Evolutionary conservation across 2,329 filamentous ascomycete species (phyloP).

Genomic region (Aspergillus sp.): DNA sequence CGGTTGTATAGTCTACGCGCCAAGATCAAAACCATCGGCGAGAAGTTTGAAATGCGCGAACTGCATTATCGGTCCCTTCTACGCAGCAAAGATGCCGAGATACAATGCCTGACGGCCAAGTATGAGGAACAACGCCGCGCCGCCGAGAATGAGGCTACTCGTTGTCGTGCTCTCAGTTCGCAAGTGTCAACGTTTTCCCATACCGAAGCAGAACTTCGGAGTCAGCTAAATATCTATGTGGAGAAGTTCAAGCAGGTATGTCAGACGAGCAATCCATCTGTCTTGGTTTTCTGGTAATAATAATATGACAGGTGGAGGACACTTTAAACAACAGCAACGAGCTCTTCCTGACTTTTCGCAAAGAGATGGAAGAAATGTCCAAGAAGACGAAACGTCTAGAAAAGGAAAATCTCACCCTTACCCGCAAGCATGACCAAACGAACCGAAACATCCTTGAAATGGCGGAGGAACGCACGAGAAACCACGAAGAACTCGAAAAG

Average conservation of each 20-base stretch:
- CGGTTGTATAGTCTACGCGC: constrained; percentile 53
- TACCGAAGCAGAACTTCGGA: constrained; percentile 88
- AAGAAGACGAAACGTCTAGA: constrained; percentile 97
- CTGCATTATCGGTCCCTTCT: constrained; percentile 89
- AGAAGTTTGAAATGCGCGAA: constrained; percentile 94
- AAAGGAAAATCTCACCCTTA: constrained; percentile 89
- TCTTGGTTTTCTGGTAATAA: constrained; percentile 36
- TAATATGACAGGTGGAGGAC: constrained; percentile 81
- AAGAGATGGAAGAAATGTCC: constrained; percentile 99
- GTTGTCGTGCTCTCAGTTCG: constrained; percentile 79
- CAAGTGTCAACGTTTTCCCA: constrained; percentile 96
- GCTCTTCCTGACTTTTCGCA: constrained; percentile 91
- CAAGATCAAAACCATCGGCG: constrained; percentile 87
- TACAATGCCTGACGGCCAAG: constrained; percentile 84
- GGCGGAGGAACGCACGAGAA: constrained; percentile 84
- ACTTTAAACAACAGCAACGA: constrained; percentile 98
- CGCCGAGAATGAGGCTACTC: constrained; percentile 75
- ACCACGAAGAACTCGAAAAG: constrained; percentile 72
- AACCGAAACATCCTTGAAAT: constrained; percentile 95
- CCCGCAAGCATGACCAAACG: constrained; percentile 88
- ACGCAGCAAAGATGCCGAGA: constrained; percentile 91
- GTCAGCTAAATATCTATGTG: constrained; percentile 96
- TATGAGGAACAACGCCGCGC: constrained; percentile 87
- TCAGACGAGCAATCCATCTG: constrained; percentile 15
- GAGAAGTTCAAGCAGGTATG: constrained; percentile 99